Evolutionary conservation across 768 basidiomycete genomes (phyloP).

Genomic region (Lactifluus volemus): DNA sequence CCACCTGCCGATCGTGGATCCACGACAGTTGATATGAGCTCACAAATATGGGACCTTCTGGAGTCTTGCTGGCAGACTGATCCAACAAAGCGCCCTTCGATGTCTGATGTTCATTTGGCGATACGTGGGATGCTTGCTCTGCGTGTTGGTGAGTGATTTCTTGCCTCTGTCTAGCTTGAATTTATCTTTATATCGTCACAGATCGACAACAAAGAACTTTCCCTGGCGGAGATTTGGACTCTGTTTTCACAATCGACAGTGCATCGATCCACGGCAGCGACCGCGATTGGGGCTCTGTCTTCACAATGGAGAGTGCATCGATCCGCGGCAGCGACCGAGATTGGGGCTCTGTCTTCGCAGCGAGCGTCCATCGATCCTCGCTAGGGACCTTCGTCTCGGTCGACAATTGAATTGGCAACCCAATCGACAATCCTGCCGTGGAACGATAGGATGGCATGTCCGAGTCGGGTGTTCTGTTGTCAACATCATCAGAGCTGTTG

Average conservation of each 20-base stretch:
- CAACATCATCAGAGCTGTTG: not conserved
- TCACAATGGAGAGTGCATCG: no score
- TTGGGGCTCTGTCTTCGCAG: no score
- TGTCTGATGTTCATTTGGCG: not conserved
- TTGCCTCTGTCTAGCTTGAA: no score
- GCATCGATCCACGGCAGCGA: no score
- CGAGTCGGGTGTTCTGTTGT: conserved; percentile 27
- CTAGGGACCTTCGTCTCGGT: no score
- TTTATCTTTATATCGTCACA: not conserved
- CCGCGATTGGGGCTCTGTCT: no score
- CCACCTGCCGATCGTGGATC: not conserved
- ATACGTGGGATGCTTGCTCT: not conserved
- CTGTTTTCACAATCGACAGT: not conserved
- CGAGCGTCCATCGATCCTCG: no score
- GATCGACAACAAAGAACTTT: not conserved
- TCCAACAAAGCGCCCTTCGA: not conserved
- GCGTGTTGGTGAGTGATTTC: not conserved
- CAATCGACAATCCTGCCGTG: conserved; percentile 34
- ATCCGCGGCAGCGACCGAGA: no score
- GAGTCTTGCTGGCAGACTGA: conserved; percentile 5
- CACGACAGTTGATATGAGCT: not conserved
- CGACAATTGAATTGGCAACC: no score
- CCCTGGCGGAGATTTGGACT: not conserved
- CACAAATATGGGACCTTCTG: conserved; percentile 13
- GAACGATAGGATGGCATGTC: conserved; percentile 54